phyloP scores from a whole-genome alignment of 192 early-diverging fungal species.

The Coemansia sp. region DNA sequence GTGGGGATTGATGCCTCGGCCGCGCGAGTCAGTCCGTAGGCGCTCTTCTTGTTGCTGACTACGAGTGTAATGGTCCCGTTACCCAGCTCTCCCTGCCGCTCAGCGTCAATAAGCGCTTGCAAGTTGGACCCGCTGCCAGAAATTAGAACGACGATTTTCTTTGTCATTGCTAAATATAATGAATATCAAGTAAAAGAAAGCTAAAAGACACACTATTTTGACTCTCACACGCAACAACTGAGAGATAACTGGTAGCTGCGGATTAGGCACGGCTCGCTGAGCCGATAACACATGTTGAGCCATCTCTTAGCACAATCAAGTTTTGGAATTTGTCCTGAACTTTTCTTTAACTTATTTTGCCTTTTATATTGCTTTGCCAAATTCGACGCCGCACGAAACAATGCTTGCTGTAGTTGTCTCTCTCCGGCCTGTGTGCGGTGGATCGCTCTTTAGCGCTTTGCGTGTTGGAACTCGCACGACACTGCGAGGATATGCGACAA shows the following conservation, averaged over 20 bases:
- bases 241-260: background rate
- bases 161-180: slow-evolving; percentile 17
- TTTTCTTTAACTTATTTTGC: background rate
- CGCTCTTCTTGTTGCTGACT: slow-evolving; percentile 82
- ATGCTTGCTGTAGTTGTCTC: background rate
- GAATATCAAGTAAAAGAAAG: background rate
- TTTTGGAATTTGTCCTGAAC: background rate
- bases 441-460: background rate
- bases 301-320: background rate
- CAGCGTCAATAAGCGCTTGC: slow-evolving; percentile 93
- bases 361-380: background rate
- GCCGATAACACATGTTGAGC: background rate
- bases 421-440: background rate
- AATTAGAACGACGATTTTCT: slow-evolving; percentile 85
- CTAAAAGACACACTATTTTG: background rate
- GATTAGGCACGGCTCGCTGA: background rate
- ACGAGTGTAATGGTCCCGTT: slow-evolving; percentile 76
- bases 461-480: background rate
- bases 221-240: too few species aligned
- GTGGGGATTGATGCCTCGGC: slow-evolving; percentile 81
- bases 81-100: slow-evolving; percentile 51
- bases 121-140: slow-evolving; percentile 95
- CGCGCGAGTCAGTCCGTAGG: slow-evolving; percentile 91
- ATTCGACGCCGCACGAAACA: background rate
- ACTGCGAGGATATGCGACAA: slow-evolving; percentile 36